phyloP scores from a whole-genome alignment of 768 basidiomycete genomes.

The Tephrocybe sp. region DNA sequence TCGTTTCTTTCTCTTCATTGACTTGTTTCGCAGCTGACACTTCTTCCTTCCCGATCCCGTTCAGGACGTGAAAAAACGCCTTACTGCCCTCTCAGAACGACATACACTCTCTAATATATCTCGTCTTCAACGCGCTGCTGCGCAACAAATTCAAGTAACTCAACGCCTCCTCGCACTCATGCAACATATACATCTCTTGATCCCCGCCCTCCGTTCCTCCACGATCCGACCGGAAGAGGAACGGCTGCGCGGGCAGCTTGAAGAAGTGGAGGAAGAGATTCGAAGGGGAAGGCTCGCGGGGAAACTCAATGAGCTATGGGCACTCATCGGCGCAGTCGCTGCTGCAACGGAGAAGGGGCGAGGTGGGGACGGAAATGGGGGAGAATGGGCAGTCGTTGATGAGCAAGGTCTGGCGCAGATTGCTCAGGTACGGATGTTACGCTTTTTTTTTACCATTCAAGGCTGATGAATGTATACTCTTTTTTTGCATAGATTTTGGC shows the following conservation, averaged over 20 bases:
- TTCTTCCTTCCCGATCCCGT: too few relatives aligned
- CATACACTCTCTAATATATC: constrained; percentile 68
- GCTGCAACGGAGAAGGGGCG: constrained; percentile 56
- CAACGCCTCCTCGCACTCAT: constrained; percentile 69
- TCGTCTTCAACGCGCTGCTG: constrained; percentile 59
- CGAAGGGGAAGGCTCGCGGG: constrained; percentile 61
- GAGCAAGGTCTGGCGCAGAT: constrained; percentile 80
- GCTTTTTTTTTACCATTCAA: constrained; percentile 1
- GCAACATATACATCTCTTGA: constrained; percentile 76
- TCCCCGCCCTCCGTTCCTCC: constrained; percentile 71
- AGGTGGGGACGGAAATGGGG: constrained; percentile 35
- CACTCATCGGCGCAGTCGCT: constrained; percentile 70
- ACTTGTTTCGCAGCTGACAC: constrained; percentile 4
- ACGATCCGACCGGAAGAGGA: constrained; percentile 82
- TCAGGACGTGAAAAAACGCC: constrained; percentile 66
- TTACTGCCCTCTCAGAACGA: constrained; percentile 56
- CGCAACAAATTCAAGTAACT: constrained; percentile 64
- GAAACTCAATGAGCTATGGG: constrained; percentile 84
- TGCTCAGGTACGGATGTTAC: constrained; percentile 48
- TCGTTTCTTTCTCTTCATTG: background rate
- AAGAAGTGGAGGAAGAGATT: constrained; percentile 74
- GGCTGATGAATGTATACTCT: background rate
- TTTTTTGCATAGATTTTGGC: constrained; percentile 71
- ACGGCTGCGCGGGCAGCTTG: constrained; percentile 62
- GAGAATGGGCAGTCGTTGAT: constrained; percentile 84